phyloP scores from a whole-genome alignment of 2,329 filamentous ascomycete genomes.

The Dichotomopilus funicola region DNA sequence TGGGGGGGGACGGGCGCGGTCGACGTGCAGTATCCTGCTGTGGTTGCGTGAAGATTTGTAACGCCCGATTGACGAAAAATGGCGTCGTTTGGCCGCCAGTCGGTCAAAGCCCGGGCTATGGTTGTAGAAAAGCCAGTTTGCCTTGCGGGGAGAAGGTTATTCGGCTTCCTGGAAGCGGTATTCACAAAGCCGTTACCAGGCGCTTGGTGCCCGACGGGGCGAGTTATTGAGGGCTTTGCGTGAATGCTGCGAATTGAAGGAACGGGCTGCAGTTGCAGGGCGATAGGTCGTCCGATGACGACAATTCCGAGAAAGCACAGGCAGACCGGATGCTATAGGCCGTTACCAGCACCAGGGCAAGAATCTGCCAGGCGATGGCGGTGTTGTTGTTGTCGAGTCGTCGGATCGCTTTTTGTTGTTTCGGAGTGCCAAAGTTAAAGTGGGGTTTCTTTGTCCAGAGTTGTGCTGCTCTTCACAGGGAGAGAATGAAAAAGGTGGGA shows the following conservation, averaged over 20 bases:
- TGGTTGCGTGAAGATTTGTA: too few relatives aligned
- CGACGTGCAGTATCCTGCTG: conserved; percentile 19
- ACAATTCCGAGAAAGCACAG: conserved; percentile 11
- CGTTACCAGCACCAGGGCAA: conserved; percentile 14
- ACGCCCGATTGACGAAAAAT: neutral
- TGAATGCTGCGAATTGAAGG: neutral
- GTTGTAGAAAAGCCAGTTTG: conserved; percentile 1
- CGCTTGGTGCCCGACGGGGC: neutral
- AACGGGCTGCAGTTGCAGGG: conserved; percentile 6
- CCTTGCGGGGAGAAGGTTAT: neutral
- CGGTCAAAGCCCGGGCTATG: conserved; percentile 6
- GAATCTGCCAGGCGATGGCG: conserved; percentile 16
- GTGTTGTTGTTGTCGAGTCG: conserved; percentile 20
- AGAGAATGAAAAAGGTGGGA: neutral
- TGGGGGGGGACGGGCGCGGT: conserved; percentile 21
- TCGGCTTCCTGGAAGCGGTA: neutral
- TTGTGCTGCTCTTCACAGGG: conserved; percentile 1
- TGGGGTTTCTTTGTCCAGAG: conserved; percentile 19
- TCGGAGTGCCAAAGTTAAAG: conserved; percentile 22
- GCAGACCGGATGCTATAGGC: conserved; percentile 1
- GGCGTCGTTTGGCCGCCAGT: neutral
- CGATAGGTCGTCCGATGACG: conserved; percentile 6
- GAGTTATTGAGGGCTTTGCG: neutral
- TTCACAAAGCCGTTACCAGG: conserved; percentile 2
- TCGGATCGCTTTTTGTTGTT: conserved; percentile 22